These are phyloP conservation scores for Globisporangium emineosum DNA, from an alignment of 352 stramenopile genomes.

Conservation along the genomic window DNA sequence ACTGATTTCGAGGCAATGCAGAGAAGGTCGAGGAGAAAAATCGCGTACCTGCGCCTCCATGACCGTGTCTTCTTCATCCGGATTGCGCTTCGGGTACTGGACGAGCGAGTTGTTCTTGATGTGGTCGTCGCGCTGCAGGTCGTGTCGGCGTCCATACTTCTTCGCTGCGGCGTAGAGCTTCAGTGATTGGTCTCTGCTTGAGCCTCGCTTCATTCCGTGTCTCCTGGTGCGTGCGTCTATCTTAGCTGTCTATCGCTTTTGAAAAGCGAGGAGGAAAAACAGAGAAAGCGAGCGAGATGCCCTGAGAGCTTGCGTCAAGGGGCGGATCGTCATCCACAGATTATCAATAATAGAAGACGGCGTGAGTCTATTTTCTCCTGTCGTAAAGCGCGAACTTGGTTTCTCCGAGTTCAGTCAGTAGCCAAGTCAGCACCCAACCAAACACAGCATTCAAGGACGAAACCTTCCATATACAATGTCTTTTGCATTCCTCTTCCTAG, in stretches of 20 bases:
- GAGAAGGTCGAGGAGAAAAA: background rate
- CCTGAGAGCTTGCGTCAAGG: too few relatives aligned
- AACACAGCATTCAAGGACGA: too few relatives aligned
- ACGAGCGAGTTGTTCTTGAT: constrained; percentile 27
- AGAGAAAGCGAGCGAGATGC: background rate
- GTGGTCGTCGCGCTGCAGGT: constrained; percentile 35
- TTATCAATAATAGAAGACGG: too few relatives aligned
- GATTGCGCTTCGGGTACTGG: constrained; percentile 44
- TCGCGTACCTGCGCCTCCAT: constrained; percentile 33
- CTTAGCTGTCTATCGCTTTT: background rate
- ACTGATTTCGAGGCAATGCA: background rate
- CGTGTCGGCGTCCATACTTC: constrained; percentile 35
- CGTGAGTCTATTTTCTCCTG: too few relatives aligned
- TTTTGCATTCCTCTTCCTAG: too few relatives aligned
- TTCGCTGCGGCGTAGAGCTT: constrained; percentile 35
- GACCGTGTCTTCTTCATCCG: constrained; percentile 50
- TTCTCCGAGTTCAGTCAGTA: too few relatives aligned
- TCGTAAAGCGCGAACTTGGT: too few relatives aligned
- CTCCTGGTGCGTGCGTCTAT: background rate
- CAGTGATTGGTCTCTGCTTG: constrained; percentile 15
- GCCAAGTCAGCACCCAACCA: too few relatives aligned
- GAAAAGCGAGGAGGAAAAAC: background rate
- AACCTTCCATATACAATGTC: too few relatives aligned
- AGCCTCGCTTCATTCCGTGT: constrained; percentile 11
- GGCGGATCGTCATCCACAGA: too few relatives aligned